Evolutionary conservation across 805 yeast species (phyloP).

Genomic region (Kockiozyma suomiensis): DNA sequence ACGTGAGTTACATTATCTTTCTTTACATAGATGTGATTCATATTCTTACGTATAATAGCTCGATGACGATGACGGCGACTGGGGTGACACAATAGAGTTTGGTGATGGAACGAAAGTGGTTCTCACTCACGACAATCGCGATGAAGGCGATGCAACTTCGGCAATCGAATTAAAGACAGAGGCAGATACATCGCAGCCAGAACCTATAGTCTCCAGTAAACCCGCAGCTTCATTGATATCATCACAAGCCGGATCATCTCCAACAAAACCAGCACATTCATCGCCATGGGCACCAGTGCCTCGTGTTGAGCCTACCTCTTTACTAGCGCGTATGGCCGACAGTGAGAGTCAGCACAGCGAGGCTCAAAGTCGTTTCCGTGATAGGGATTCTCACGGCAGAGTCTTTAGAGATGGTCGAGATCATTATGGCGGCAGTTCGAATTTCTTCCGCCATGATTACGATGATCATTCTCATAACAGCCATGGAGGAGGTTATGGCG

Average conservation of each 20-base stretch:
- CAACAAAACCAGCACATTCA: background rate
- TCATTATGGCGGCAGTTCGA: background rate
- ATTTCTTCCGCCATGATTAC: constrained; percentile 3
- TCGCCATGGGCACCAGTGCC: constrained; percentile 35
- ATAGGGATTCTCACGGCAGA: background rate
- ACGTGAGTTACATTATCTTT: constrained; percentile 16
- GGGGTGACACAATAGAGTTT: constrained; percentile 38
- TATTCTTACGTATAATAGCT: constrained; percentile 12
- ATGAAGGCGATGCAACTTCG: background rate
- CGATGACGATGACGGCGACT: constrained; percentile 45
- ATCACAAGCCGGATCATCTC: background rate
- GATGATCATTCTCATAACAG: background rate
- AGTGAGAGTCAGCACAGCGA: constrained; percentile 1
- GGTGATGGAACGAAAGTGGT: constrained; percentile 38
- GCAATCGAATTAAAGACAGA: background rate
- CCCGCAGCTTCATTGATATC: background rate
- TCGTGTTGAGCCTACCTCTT: constrained; percentile 22
- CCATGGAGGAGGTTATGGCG: background rate
- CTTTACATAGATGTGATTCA: background rate
- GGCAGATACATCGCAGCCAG: background rate
- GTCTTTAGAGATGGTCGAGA: constrained; percentile 4
- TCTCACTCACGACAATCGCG: constrained; percentile 21
- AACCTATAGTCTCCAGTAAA: background rate
- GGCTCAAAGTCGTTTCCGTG: background rate
- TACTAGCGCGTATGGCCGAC: constrained; percentile 8